Evolutionary conservation across 2,329 filamentous ascomycete genomes (phyloP).

Genomic region (Cercospora sp.): DNA sequence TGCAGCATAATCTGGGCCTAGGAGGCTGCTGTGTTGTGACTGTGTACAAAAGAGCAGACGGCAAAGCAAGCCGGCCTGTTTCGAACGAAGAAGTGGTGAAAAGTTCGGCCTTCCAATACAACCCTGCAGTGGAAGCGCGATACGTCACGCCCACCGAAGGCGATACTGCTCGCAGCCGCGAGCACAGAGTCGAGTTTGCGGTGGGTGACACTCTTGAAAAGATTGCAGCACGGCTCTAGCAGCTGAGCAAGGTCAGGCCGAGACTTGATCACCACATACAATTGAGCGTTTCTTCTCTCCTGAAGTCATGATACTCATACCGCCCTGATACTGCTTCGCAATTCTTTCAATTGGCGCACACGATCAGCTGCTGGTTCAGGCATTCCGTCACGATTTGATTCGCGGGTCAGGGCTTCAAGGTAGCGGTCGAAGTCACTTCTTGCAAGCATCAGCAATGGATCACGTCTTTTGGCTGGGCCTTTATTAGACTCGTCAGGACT

Average conservation of each 20-base stretch:
- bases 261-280: background rate
- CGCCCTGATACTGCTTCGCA: background rate
- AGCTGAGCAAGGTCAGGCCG: background rate
- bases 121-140: conserved; percentile 83
- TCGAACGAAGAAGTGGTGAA: conserved; percentile 64
- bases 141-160: conserved; percentile 63
- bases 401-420: background rate
- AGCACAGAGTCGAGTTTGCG: background rate
- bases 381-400: background rate
- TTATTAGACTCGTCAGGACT: background rate
- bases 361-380: background rate
- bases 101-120: conserved; percentile 75
- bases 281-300: background rate
- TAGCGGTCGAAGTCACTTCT: background rate
- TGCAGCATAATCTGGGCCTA: conserved; percentile 91
- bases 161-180: background rate
- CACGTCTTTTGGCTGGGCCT: background rate
- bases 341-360: background rate
- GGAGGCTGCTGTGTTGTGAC: conserved; percentile 88
- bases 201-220: background rate
- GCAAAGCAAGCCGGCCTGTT: conserved; percentile 61
- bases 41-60: conserved; percentile 83
- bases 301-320: background rate
- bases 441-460: background rate
- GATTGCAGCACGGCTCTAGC: background rate